Conservation (phyloP, 1,139 yeast species). For the Yamadazyma pseudoaaseri region DNA sequence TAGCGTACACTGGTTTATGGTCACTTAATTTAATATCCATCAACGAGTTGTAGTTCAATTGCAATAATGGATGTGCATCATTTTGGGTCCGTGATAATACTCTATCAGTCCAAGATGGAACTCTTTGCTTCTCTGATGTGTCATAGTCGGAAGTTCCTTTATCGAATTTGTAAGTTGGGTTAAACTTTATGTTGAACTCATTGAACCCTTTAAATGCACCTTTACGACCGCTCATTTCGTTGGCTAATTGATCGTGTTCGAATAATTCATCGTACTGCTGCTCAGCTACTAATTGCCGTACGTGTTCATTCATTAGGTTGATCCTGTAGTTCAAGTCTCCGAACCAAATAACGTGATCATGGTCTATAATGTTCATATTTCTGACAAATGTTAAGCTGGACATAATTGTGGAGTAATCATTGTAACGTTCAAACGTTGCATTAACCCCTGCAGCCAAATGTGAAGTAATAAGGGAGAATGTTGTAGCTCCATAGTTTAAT, state of each 20-base stretch:
- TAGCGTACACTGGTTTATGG: conserved; percentile 87
- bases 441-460: conserved; percentile 93
- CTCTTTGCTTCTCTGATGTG: conserved; percentile 85
- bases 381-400: conserved; percentile 77
- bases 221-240: conserved; percentile 61
- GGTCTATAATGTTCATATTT: conserved; percentile 69
- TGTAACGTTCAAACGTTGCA: conserved; percentile 83
- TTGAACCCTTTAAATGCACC: conserved; percentile 86
- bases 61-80: conserved; percentile 51
- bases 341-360: conserved; percentile 87
- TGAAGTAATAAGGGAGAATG: conserved; percentile 80
- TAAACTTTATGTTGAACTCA: conserved; percentile 75
- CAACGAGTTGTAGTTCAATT: conserved; percentile 59
- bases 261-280: conserved; percentile 53
- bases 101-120: conserved; percentile 98
- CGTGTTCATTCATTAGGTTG: conserved; percentile 70
- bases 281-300: conserved; percentile 52
- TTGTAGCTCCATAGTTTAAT: conserved; percentile 72
- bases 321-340: conserved; percentile 95
- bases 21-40: conserved; percentile 69
- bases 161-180: conserved; percentile 93
- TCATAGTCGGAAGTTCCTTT: conserved; percentile 84
- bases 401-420: conserved; percentile 79
- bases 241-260: conserved; percentile 76
- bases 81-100: conserved; percentile 49